Evolutionary conservation across 225 moss, liverwort and hornwort genomes (phyloP).

Genomic region (Pseudisothecium myosuroides): DNA sequence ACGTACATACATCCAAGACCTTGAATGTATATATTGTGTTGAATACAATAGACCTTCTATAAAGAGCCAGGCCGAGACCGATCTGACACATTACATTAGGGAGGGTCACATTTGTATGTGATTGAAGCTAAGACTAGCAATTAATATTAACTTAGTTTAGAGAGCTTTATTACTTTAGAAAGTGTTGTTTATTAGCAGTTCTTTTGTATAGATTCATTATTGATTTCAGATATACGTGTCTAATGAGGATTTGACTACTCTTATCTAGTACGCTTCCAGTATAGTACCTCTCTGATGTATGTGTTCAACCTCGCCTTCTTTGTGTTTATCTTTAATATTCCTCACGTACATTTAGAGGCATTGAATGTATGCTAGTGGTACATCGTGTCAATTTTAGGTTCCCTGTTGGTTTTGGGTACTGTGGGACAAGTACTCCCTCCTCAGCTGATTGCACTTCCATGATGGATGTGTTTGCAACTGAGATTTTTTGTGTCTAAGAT

Average conservation of each 20-base stretch:
- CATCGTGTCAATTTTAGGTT: background rate
- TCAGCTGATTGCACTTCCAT: background rate
- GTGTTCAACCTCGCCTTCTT: background rate
- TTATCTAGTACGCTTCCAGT: background rate
- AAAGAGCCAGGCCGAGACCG: too few relatives aligned
- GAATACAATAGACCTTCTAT: background rate
- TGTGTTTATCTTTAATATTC: background rate
- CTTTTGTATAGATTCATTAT: background rate
- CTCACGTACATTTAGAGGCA: background rate
- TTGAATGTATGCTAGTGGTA: background rate
- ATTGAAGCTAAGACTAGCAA: accelerated
- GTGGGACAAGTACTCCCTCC: background rate
- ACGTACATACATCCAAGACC: background rate
- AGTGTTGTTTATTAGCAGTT: too few relatives aligned
- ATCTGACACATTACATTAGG: too few relatives aligned
- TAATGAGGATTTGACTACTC: background rate
- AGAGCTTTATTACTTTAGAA: too few relatives aligned
- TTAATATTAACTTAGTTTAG: too few relatives aligned
- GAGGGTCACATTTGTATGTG: too few relatives aligned
- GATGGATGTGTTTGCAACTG: background rate
- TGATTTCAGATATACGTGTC: too few relatives aligned
- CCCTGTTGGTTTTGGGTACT: background rate
- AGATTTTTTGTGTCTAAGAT: background rate
- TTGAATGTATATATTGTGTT: too few relatives aligned
- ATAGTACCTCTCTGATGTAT: background rate